A percentile compares a stretch with the other conserved stretches of the same genome.
Conservation (phyloP, 1,284 basidiomycete species). For the Pterula multifida region DNA sequence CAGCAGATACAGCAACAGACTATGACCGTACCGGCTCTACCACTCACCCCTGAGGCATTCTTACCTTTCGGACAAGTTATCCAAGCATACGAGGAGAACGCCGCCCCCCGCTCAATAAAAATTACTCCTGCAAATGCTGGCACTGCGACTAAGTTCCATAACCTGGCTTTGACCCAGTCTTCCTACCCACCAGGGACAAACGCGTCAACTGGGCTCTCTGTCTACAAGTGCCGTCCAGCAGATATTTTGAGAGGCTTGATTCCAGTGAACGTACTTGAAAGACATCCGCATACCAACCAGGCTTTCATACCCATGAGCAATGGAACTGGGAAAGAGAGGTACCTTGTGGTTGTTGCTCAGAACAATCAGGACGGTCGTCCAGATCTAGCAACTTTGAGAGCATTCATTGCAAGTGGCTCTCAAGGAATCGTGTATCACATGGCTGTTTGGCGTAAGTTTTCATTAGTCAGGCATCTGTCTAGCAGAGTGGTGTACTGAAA, state of each 20-base stretch:
- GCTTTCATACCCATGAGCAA: conserved; percentile 82
- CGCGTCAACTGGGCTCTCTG: conserved; percentile 57
- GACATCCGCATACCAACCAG: conserved; percentile 74
- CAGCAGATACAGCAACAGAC: not conserved
- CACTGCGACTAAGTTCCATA: conserved; percentile 84
- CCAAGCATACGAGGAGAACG: conserved; percentile 66
- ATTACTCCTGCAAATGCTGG: conserved; percentile 80
- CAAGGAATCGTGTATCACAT: conserved; percentile 80
- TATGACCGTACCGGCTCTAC: conserved; percentile 51
- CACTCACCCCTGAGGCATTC: conserved; percentile 76
- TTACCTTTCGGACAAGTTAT: conserved; percentile 77
- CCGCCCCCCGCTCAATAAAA: conserved; percentile 53
- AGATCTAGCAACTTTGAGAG: conserved; percentile 59
- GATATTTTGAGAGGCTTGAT: conserved; percentile 31
- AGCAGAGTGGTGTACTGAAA: not conserved
- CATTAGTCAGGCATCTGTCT: not conserved
- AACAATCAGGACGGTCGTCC: conserved; percentile 69
- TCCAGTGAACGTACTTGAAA: conserved; percentile 55
- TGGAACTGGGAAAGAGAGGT: conserved; percentile 35
- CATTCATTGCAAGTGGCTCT: conserved; percentile 66
- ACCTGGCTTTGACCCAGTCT: conserved; percentile 56
- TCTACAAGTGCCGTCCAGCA: conserved; percentile 62
- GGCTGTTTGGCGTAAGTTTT: conserved; percentile 77
- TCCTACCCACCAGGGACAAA: conserved; percentile 45
- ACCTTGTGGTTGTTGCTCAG: conserved; percentile 76